phyloP scores from a whole-genome alignment of 495 filamentous ascomycete species.

The Chaetomium tenue region DNA sequence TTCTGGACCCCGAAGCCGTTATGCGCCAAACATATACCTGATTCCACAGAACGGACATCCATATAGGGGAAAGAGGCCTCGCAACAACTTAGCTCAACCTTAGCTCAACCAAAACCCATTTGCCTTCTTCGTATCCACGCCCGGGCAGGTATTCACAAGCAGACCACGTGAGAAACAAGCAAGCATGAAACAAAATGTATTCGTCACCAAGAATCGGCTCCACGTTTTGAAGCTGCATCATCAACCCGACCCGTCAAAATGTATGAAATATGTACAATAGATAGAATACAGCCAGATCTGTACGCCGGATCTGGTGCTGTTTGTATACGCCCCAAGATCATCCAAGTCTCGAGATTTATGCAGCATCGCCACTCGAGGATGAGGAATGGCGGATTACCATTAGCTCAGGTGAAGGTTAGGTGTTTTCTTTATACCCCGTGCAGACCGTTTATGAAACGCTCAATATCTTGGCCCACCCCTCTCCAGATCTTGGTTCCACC shows the following conservation, averaged over 20 bases:
- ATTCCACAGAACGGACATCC: no score
- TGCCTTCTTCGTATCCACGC: no score
- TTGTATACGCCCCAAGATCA: background rate
- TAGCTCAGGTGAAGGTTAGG: background rate
- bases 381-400: background rate
- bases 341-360: background rate
- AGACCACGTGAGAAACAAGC: no score
- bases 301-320: background rate
- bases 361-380: background rate
- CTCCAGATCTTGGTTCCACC: conserved; percentile 20
- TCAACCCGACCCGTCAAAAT: background rate
- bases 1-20: no score
- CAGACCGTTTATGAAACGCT: background rate
- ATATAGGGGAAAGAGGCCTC: no score
- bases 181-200: conserved; percentile 1
- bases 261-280: conserved; percentile 4
- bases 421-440: background rate
- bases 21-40: no score
- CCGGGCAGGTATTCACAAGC: background rate
- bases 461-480: conserved; percentile 15
- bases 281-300: background rate
- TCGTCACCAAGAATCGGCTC: background rate
- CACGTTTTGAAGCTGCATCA: background rate
- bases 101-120: no score
- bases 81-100: no score